Base-by-base conservation (phyloP, 495 filamentous ascomycete species). In the Cercophora sp. region DNA sequence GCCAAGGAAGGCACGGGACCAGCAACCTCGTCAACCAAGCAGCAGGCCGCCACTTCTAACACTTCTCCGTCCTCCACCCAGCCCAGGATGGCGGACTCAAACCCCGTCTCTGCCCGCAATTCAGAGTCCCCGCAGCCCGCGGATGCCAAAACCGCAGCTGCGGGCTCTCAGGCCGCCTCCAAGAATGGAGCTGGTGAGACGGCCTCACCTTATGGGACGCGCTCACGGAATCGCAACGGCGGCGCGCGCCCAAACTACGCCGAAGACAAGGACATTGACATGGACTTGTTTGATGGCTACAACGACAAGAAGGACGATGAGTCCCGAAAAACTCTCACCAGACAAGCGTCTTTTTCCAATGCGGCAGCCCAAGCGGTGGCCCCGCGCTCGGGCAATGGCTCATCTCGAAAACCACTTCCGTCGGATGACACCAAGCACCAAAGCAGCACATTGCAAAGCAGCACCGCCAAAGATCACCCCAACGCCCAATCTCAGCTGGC, bases 241-340 rank as follows among this genome's bases (percentile, higher is more conserved):
- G 77, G 75, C 50, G 78, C 88, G 57, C 87, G 93, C 55, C 83
- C 85, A 41, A 98, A 98, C 68, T 98, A 98, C 69, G 94, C 93
- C 25, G 93, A 98, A 71, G 94, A 98, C 70, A 87, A 86, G 63
- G 93, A 96, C 61, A 72, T 89, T 57, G 94, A 97, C 55, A 81
- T 89, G 70, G 93, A 98, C 32, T 79, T 87, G 60, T 75, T 71
- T 58, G 75, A 78, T 50, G 48, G 55, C 25, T 64, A 83, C 81
- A 56, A 70, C 63, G 70, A 78, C 56, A 58, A 73, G 23, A 69
- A 72, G 36, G 68, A 75, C 2, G 66, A 67, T n/a, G 68, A 71
- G 20, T 51, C 71, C 48, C 83, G 79, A 66, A 76, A 78, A 26
- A 61, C 61, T 20, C 73, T 75, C 58, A 72, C 57, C 56, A 64